A percentile compares a stretch with the other conserved stretches of the same genome.
These are phyloP conservation scores for Kondoa subrosea DNA, from an alignment of 768 basidiomycete genomes.

Conservation along the genomic window DNA sequence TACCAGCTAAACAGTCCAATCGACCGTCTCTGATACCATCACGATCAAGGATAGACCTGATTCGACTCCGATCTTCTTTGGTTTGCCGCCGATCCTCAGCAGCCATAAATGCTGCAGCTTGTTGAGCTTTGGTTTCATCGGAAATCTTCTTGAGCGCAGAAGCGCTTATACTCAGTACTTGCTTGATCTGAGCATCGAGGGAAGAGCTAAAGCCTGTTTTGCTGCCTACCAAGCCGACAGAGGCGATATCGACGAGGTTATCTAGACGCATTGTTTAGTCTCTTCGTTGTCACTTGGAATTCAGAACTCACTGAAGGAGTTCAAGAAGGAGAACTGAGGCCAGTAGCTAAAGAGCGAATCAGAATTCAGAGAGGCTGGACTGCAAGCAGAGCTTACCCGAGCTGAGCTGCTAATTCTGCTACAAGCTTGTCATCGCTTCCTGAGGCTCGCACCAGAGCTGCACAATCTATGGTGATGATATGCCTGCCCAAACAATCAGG, in stretches of 20 bases:
- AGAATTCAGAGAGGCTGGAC: background rate
- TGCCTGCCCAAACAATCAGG: slow-evolving; percentile 37
- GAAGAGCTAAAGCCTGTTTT: slow-evolving; percentile 78
- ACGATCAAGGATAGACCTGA: slow-evolving; percentile 30
- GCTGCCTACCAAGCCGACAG: slow-evolving; percentile 84
- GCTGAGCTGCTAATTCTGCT: slow-evolving; percentile 15
- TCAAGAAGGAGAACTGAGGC: slow-evolving; percentile 70
- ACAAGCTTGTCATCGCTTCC: slow-evolving; percentile 28
- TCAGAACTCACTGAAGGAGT: slow-evolving; percentile 36
- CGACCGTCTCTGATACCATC: slow-evolving; percentile 45
- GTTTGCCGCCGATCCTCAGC: slow-evolving; percentile 34
- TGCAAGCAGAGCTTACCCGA: background rate
- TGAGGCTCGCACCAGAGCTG: slow-evolving; percentile 45
- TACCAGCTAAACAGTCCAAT: slow-evolving; percentile 67
- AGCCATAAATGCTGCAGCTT: slow-evolving; percentile 37
- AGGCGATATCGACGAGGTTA: slow-evolving; percentile 75
- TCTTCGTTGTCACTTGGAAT: background rate
- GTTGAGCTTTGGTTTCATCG: slow-evolving; percentile 18
- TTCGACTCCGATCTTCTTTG: slow-evolving; percentile 33
- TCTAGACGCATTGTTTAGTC: slow-evolving; percentile 4
- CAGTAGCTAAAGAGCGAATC: slow-evolving; percentile 50
- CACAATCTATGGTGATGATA: slow-evolving; percentile 66
- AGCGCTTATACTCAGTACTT: slow-evolving; percentile 59
- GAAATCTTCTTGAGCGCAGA: slow-evolving; percentile 52
- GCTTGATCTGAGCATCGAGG: slow-evolving; percentile 61